Conservation (phyloP, 176 grass and related monocot species). For the Bolboschoenus planiculmis region DNA sequence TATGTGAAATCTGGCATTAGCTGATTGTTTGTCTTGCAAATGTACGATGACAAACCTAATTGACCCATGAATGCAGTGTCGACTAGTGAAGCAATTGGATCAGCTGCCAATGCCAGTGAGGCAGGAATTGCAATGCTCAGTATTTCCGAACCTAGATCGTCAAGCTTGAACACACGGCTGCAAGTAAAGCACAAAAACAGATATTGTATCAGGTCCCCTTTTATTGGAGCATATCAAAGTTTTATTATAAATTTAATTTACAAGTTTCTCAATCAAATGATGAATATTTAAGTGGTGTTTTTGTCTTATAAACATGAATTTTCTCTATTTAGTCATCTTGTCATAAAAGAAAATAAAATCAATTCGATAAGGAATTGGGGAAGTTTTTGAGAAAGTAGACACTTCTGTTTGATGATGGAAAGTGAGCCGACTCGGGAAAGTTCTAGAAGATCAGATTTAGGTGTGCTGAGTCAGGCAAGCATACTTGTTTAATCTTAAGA, state of each 20-base stretch:
- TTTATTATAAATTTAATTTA: neutral
- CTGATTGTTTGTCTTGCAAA: neutral
- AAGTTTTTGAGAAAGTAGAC: neutral
- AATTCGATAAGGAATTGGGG: neutral
- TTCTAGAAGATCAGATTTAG: neutral
- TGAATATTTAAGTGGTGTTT: neutral
- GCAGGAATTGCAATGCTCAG: slow-evolving; percentile 75
- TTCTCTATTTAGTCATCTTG: neutral
- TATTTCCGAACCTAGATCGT: slow-evolving; percentile 72
- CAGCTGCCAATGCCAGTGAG: slow-evolving; percentile 78
- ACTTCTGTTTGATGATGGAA: neutral
- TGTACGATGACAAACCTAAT: slow-evolving; percentile 45
- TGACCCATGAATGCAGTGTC: slow-evolving; percentile 94
- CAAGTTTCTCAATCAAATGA: neutral
- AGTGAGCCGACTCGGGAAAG: neutral
- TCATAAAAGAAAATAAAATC: neutral
- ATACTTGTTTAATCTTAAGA: neutral
- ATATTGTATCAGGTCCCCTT: neutral
- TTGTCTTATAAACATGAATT: neutral
- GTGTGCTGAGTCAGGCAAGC: too few species aligned
- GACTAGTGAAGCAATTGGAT: slow-evolving; percentile 82
- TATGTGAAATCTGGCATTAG: neutral
- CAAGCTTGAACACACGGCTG: slow-evolving; percentile 84
- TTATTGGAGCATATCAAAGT: neutral
- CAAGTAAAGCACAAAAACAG: neutral